phyloP scores from a whole-genome alignment of 176 grass and related monocot genomes.

The Hyparrhenia diplandra region DNA sequence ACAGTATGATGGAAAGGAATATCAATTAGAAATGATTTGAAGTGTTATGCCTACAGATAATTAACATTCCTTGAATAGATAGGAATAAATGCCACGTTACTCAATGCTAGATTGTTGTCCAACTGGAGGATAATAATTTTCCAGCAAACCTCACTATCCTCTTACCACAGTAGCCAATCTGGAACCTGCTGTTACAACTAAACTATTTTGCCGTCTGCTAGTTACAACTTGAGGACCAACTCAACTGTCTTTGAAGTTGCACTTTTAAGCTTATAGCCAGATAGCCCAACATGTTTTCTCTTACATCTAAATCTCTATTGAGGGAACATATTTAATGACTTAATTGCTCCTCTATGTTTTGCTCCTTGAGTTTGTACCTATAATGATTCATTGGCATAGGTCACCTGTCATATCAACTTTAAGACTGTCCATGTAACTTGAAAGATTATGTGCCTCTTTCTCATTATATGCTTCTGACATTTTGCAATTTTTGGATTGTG shows the following conservation, averaged over 20 bases:
- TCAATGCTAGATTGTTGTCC: background rate
- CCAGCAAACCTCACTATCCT: background rate
- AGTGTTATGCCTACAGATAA: background rate
- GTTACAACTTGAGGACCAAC: background rate
- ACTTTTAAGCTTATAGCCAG: slow-evolving; percentile 2
- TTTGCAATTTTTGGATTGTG: slow-evolving; percentile 24
- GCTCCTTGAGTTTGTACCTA: background rate
- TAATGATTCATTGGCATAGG: background rate
- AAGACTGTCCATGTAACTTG: background rate
- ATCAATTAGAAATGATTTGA: background rate
- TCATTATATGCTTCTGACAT: slow-evolving; percentile 14
- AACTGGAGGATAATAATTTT: background rate
- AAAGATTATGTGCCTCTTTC: slow-evolving; percentile 24
- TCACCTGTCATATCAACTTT: slow-evolving; percentile 4
- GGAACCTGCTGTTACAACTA: background rate
- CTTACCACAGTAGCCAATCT: background rate
- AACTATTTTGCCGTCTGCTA: background rate
- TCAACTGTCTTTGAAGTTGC: background rate
- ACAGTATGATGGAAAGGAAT: background rate
- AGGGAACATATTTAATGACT: background rate
- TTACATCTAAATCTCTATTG: background rate
- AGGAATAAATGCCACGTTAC: background rate
- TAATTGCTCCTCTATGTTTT: background rate
- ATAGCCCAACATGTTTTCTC: background rate
- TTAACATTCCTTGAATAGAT: background rate